phyloP scores from a whole-genome alignment of 192 early-diverging fungal genomes.

The Kappamyces sp. region DNA sequence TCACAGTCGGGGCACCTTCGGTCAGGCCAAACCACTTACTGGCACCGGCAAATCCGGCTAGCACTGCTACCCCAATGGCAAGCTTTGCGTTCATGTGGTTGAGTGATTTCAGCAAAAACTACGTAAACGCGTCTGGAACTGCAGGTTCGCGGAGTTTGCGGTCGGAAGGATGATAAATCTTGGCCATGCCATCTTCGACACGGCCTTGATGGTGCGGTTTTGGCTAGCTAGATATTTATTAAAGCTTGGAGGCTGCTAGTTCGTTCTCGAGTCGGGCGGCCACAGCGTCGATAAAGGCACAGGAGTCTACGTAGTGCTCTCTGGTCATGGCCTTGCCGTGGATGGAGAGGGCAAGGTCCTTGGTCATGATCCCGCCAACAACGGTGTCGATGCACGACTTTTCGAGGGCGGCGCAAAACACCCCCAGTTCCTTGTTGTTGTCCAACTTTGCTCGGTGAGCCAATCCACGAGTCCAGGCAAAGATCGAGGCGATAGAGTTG shows the following conservation, averaged over 20 bases:
- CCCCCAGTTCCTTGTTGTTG: conserved; percentile 62
- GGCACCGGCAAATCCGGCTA: no score
- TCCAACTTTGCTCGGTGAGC: conserved; percentile 94
- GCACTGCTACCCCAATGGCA: no score
- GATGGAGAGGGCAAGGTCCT: conserved; percentile 94
- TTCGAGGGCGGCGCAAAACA: conserved; percentile 78
- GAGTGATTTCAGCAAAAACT: background rate
- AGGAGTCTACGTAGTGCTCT: conserved; percentile 80
- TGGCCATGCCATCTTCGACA: no score
- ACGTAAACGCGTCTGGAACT: background rate
- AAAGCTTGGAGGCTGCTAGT: no score
- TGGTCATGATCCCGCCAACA: conserved; percentile 87
- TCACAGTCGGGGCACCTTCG: no score
- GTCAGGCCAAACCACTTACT: no score
- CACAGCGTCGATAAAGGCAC: conserved; percentile 83
- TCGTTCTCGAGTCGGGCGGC: conserved; percentile 38
- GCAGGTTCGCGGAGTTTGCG: no score
- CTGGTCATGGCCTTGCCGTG: conserved; percentile 75
- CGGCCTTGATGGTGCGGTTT: no score
- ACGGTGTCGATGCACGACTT: conserved; percentile 85
- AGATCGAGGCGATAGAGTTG: conserved; percentile 96
- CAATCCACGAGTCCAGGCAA: conserved; percentile 84
- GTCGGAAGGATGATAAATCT: no score
- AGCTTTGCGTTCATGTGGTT: background rate
- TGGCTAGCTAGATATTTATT: no score